These are phyloP conservation scores for Leishmania guyanensis DNA, from an alignment of 208 protist genomes.

Conservation along the genomic window DNA sequence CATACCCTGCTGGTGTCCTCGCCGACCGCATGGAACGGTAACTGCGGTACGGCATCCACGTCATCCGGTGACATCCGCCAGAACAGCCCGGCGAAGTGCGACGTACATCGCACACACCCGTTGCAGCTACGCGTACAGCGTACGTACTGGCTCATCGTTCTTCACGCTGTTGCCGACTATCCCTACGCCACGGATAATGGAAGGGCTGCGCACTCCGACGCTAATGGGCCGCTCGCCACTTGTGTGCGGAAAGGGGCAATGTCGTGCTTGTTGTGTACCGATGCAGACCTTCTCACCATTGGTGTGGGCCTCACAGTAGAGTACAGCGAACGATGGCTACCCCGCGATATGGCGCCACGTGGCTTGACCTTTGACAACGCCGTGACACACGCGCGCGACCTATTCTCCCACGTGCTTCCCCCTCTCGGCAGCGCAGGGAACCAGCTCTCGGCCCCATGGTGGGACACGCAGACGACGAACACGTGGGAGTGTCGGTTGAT, in stretches of 20 bases:
- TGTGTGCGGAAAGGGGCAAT: conserved; percentile 10
- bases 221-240: conserved; percentile 19
- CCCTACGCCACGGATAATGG: neutral
- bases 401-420: conserved; percentile 11
- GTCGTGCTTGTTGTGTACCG: conserved; percentile 14
- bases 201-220: neutral
- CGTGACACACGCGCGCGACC: neutral
- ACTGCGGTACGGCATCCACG: neutral
- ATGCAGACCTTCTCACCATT: conserved; percentile 14
- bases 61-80: neutral
- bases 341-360: neutral
- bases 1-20: neutral
- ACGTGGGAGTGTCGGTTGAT: conserved; percentile 41
- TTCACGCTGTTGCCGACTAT: conserved; percentile 9
- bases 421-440: neutral
- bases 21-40: neutral
- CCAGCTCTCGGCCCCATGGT: conserved; percentile 12
- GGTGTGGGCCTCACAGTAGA: conserved; percentile 21
- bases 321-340: conserved; percentile 28
- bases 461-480: conserved; percentile 3
- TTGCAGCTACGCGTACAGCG: conserved; percentile 10
- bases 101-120: neutral
- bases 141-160: conserved; percentile 20
- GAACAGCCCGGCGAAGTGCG: neutral
- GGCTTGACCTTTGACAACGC: neutral